phyloP scores from a whole-genome alignment of 805 yeast species.

The Ogataea pilisensis region DNA sequence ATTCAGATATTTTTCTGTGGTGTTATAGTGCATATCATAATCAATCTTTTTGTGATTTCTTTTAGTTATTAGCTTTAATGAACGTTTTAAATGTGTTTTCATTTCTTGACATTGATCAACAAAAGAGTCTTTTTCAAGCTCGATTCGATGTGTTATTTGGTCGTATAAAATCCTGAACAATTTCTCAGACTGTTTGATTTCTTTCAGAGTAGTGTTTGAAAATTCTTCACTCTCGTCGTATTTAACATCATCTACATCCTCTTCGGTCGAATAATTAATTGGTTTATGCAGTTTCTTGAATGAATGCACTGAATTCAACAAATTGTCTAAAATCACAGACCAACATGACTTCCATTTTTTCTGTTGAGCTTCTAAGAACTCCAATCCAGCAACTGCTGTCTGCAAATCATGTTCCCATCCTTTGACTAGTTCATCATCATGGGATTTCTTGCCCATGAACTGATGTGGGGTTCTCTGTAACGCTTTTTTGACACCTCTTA shows the following conservation, averaged over 20 bases:
- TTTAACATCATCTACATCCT: conserved; percentile 12
- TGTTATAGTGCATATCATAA: conserved; percentile 34
- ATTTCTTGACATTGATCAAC: conserved; percentile 36
- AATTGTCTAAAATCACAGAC: conserved; percentile 30
- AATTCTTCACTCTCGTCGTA: conserved; percentile 27
- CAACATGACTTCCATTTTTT: conserved; percentile 27
- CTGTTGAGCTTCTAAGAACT: conserved; percentile 33
- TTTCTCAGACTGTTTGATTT: conserved; percentile 27
- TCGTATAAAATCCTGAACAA: conserved; percentile 23
- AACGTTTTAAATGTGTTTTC: conserved; percentile 33
- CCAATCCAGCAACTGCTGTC: conserved; percentile 40
- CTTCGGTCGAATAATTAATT: conserved; percentile 16
- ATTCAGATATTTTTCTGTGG: conserved; percentile 36
- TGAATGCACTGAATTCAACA: conserved; percentile 29
- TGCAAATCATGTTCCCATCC: conserved; percentile 43
- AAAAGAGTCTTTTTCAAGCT: conserved; percentile 26
- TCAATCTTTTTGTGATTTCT: conserved; percentile 42
- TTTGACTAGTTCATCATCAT: conserved; percentile 37
- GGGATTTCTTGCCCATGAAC: conserved; percentile 29
- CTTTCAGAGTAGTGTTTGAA: conserved; percentile 27
- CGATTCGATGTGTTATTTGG: conserved; percentile 20
- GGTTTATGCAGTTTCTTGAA: conserved; percentile 36
- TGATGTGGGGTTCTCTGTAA: conserved; percentile 35
- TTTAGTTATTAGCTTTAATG: conserved; percentile 39
- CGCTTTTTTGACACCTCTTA: conserved; percentile 34